Percentiles rank a stretch among this genome's conserved stretches.
These are phyloP conservation scores for Lactarius quietus DNA, from an alignment of 768 basidiomycete species.

Conservation along the genomic window DNA sequence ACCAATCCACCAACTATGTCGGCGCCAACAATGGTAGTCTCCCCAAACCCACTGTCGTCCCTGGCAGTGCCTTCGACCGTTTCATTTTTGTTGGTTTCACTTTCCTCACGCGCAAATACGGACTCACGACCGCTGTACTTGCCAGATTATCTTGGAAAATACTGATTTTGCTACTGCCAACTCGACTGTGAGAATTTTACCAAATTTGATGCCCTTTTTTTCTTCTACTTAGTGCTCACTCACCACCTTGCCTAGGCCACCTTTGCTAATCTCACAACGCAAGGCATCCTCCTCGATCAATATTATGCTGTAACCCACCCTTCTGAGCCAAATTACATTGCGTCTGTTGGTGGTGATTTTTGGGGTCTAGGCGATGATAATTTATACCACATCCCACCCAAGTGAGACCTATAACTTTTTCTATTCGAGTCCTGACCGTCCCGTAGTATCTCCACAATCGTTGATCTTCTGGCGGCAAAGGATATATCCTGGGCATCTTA, in stretches of 20 bases:
- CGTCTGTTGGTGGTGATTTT: slow-evolving; percentile 50
- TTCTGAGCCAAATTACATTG: slow-evolving; percentile 59
- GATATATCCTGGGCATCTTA: slow-evolving; percentile 59
- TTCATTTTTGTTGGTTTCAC: slow-evolving; percentile 38
- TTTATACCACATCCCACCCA: slow-evolving; percentile 31
- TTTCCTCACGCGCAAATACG: neutral
- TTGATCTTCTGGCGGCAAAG: slow-evolving; percentile 57
- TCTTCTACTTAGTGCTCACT: neutral
- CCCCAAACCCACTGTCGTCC: slow-evolving; percentile 36
- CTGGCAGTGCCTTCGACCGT: slow-evolving; percentile 44
- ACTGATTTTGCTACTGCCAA: slow-evolving; percentile 44
- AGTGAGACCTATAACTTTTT: slow-evolving; percentile 15
- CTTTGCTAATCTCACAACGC: slow-evolving; percentile 44
- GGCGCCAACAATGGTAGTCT: slow-evolving; percentile 44
- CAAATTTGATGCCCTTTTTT: neutral
- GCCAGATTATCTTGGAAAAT: slow-evolving; percentile 60
- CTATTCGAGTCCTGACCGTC: neutral
- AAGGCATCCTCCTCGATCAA: slow-evolving; percentile 45
- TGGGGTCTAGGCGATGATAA: slow-evolving; percentile 47
- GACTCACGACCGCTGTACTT: neutral
- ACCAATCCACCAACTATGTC: slow-evolving; percentile 38
- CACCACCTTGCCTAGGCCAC: slow-evolving; percentile 26
- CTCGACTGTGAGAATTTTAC: slow-evolving; percentile 12
- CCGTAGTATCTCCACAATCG: slow-evolving; percentile 44
- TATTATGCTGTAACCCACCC: slow-evolving; percentile 54